A percentile compares a stretch with the other conserved stretches of the same genome.
Evolutionary conservation across 129 eudicot genomes (phyloP).

Genomic region (Erigeron canadensis): DNA sequence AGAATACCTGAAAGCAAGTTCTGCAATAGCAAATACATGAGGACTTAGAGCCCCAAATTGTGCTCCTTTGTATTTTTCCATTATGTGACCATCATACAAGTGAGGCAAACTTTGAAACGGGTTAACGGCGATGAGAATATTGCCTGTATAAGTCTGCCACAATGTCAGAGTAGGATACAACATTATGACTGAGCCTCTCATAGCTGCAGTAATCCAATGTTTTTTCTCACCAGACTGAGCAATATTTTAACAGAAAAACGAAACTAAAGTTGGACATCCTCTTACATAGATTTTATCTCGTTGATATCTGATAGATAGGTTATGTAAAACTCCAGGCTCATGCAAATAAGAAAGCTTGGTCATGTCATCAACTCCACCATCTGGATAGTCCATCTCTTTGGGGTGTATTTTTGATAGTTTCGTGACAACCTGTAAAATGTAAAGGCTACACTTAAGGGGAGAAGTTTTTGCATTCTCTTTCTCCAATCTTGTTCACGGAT

Average conservation of each 20-base stretch:
- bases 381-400: constrained; percentile 85
- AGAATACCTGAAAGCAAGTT: constrained; percentile 78
- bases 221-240: constrained; percentile 33
- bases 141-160: constrained; percentile 97
- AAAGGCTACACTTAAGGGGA: constrained; percentile 8
- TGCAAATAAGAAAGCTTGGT: constrained; percentile 71
- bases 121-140: constrained; percentile 94
- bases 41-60: constrained; percentile 89
- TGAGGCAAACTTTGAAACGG: constrained; percentile 96
- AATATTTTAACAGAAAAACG: constrained; percentile 4
- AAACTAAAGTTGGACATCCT: constrained; percentile 30
- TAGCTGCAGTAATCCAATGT: constrained; percentile 40
- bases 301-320: constrained; percentile 75
- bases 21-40: constrained; percentile 97
- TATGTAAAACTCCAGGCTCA: constrained; percentile 97
- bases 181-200: constrained; percentile 37
- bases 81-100: constrained; percentile 79
- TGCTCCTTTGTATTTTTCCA: constrained; percentile 94
- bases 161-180: constrained; percentile 53
- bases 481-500: not conserved
- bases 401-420: constrained; percentile 59
- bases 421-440: constrained; percentile 44
- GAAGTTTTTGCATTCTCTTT: constrained; percentile 3
- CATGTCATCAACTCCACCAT: constrained; percentile 99
- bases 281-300: constrained; percentile 95